Evolutionary conservation across 2,329 filamentous ascomycete species (phyloP), one percentile per base, ranked within the genome.

Genomic region (Xylariaceae sp.): DNA sequence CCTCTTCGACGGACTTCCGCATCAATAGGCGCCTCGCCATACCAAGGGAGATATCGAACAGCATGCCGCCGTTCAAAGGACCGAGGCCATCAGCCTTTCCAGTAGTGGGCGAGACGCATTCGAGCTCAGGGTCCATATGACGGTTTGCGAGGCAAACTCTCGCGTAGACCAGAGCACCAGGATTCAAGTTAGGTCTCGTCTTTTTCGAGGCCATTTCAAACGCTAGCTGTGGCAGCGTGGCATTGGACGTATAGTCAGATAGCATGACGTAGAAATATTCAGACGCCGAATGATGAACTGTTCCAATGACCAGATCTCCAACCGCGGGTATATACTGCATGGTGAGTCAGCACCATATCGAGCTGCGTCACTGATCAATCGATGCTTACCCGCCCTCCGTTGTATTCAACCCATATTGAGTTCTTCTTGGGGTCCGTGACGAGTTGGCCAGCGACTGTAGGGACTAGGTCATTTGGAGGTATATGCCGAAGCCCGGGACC

Each of bases 141-240:
- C 88, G 87, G 67, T 91, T 89, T 18, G 90, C 88, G 41, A 89
- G 84, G 23, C 84, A 79, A 43, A 99, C 86, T 60, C 93, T 89
- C 40, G 93, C 93, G 76, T 98, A 98, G 37, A 98, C 91, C 23
- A 97, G 77, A 50, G 91, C 86, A 40, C 91, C 91, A 14, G 85
- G 70, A 23, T 81, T 78, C 43, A 98, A 83, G 61, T 90, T 82
- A 0, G 95, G 95, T 1, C 93, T 83, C 2, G 91, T 96, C 77
- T 98, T 98, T 74, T 93, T 95, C 44, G 89, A 91, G 18, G 92
- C 95, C 61, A 87, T 87, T 74, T 98, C 93, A 72, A 99, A 99
- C n/a, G 92, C 86, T 19, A 98, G 82, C 64, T 96, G 90, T 0
- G 90, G 91, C 1, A 98, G 85, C 18, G 90, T 79, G 1, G 90